Evolutionary conservation across 495 filamentous ascomycete species (phyloP), one percentile per base, ranked within the genome.

Genomic region (Bryoglossum gracile): DNA sequence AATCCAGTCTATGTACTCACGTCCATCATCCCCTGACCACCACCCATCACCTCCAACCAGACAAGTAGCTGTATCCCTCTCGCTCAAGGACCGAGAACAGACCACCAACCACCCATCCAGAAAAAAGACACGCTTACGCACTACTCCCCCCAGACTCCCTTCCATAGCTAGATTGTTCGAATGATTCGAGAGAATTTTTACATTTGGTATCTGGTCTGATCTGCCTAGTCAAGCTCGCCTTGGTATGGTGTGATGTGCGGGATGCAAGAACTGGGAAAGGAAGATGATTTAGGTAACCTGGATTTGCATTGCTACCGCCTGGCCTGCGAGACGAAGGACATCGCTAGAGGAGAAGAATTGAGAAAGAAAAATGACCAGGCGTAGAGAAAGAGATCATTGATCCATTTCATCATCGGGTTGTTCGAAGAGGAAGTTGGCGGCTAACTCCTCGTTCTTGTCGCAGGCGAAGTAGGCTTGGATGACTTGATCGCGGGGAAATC

Each of bases 391-490:
- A 19, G 28, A 18, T 50, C 25, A 48, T 45, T 52, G 42, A 10
- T 46, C 46, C 13, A 89, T 85, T 26, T 84, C 83, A 23, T 97
- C 92, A 50, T 92, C 88, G 1, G 90, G 89, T 64, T 96, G 88
- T 55, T 98, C 92, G 61, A 98, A 98, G 44, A 98, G 73, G 68
- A 96, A 96, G 62, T 98, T 98, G 24, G 92, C 92, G 3, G 92
- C 90, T 28, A 97, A 72, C 64, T 98, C 92, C 67, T 98, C 92
- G 65, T 98, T 96, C 75, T 97, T 98, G 68, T 98, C 92, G 65
- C 92, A 98, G 5, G 92, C 92, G 64, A 98, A 97, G 70, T 97
- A 98, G 10, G 92, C 92, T 71, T 98, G 92, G 62, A 98, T 95
- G 35, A 91, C 94, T 55, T 84, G 77, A 58, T 97, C 91, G 23